These are phyloP conservation scores for Raffaelea ambrosiae DNA, from an alignment of 2,329 filamentous ascomycete genomes.

Conservation along the genomic window DNA sequence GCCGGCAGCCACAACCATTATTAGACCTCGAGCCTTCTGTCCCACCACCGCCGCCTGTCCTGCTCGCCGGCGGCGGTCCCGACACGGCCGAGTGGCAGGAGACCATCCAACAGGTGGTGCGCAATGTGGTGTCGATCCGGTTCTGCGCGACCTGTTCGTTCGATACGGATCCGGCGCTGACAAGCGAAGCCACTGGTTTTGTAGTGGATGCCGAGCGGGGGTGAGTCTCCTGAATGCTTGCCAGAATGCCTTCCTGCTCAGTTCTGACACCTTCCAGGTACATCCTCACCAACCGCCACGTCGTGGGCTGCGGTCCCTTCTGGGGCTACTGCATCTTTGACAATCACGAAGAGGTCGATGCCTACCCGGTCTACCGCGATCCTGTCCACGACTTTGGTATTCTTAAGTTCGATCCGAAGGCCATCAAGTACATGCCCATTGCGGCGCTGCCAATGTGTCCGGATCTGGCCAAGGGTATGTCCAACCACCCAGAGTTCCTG, in stretches of 20 bases:
- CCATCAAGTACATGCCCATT: slow-evolving; percentile 95
- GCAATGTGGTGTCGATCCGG: slow-evolving; percentile 95
- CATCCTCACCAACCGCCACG: slow-evolving; percentile 83
- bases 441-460: slow-evolving; percentile 72
- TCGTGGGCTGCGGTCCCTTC: slow-evolving; percentile 91
- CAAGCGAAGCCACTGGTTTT: slow-evolving; percentile 94
- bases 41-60: slow-evolving; percentile 5
- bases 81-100: slow-evolving; percentile 63
- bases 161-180: slow-evolving; percentile 89
- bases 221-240: slow-evolving; percentile 31
- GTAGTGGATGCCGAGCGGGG: slow-evolving; percentile 92
- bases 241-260: too few relatives aligned
- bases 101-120: slow-evolving; percentile 88
- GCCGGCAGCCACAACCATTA: slow-evolving; percentile 4
- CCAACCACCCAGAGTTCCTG: background rate
- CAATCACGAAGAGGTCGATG: slow-evolving; percentile 95
- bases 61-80: slow-evolving; percentile 17
- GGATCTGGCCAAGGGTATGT: slow-evolving; percentile 64
- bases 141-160: slow-evolving; percentile 98
- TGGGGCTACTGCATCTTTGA: slow-evolving; percentile 99
- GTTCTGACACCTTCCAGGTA: slow-evolving; percentile 38
- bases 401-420: slow-evolving; percentile 87
- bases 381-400: slow-evolving; percentile 98
- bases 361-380: slow-evolving; percentile 93
- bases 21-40: background rate